phyloP scores from a whole-genome alignment of 345 rosid genomes.

The Salix udensis region DNA sequence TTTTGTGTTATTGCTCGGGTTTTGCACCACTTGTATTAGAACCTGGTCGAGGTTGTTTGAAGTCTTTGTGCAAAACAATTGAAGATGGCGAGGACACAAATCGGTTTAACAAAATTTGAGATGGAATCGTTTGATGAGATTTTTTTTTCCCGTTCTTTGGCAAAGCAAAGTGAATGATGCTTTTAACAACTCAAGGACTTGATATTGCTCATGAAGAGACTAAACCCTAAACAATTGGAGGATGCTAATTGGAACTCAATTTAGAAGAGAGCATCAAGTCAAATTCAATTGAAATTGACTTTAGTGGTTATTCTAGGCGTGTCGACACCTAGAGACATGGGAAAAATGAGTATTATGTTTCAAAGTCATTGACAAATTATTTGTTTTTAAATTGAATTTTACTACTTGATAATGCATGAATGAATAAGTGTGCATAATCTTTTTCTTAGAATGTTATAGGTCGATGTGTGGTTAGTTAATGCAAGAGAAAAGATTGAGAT shows the following conservation, averaged over 20 bases:
- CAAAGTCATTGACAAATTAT: too few species aligned
- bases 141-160: background rate
- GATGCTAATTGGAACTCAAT: background rate
- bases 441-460: background rate
- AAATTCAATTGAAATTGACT: too few species aligned
- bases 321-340: too few species aligned
- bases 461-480: background rate
- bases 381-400: too few species aligned
- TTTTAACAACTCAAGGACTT: background rate
- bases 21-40: background rate
- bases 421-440: too few species aligned
- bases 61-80: background rate
- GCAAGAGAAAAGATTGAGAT: background rate
- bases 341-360: too few species aligned
- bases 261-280: background rate
- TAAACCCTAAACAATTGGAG: background rate
- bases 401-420: too few species aligned
- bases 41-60: background rate
- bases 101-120: background rate
- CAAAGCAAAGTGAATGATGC: background rate
- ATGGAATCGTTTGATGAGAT: background rate
- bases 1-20: too few species aligned
- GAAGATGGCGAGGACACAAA: background rate
- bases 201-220: background rate
- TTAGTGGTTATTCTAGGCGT: too few species aligned